phyloP scores from a whole-genome alignment of 108 stramenopile genomes.

The Tribonema minus region DNA sequence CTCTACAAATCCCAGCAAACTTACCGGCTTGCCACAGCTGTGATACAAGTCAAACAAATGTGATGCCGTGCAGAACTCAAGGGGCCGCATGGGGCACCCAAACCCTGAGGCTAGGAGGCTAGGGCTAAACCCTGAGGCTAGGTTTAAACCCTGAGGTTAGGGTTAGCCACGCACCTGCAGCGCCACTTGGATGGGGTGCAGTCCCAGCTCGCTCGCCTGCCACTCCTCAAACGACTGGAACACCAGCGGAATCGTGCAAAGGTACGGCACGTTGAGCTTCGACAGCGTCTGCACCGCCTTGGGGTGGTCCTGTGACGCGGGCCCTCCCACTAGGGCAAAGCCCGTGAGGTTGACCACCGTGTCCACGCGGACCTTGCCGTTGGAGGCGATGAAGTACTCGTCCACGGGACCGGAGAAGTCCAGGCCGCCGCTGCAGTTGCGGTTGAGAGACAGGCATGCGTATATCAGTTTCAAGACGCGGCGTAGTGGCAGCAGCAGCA shows the following conservation, averaged over 20 bases:
- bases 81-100: no score
- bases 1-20: no score
- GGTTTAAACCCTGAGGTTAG: no score
- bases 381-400: conserved; percentile 74
- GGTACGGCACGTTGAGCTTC: conserved; percentile 81
- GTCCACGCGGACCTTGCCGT: conserved; percentile 72
- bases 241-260: conserved; percentile 91
- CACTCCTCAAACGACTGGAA: conserved; percentile 98
- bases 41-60: no score
- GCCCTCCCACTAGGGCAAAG: conserved; percentile 90
- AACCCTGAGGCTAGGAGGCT: no score
- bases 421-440: conserved; percentile 91
- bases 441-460: no score
- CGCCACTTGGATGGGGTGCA: conserved; percentile 93
- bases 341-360: conserved; percentile 92
- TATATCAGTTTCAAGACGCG: no score
- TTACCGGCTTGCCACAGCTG: no score
- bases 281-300: conserved; percentile 85
- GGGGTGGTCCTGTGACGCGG: conserved; percentile 88
- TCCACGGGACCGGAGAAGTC: conserved; percentile 93
- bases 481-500: no score
- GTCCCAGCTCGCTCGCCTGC: conserved; percentile 88
- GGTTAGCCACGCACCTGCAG: no score
- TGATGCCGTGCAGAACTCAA: no score
- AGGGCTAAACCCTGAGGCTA: no score